Percentiles rank a stretch among this genome's conserved stretches.
phyloP scores from a whole-genome alignment of 2,329 filamentous ascomycete genomes.

The Immersiporthe knoxdaviesiana region DNA sequence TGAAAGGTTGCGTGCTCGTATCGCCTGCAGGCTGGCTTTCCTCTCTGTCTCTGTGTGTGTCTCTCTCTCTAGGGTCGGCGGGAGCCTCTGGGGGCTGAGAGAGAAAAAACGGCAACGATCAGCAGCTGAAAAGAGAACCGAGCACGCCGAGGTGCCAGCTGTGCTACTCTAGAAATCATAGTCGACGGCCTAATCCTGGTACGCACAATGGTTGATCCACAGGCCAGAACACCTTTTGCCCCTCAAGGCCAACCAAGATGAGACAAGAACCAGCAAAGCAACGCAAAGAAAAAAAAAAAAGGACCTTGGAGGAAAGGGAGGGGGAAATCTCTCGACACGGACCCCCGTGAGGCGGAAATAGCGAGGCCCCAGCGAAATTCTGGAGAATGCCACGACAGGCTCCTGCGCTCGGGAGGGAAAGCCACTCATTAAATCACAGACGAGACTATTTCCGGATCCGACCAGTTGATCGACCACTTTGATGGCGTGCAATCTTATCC shows the following conservation, averaged over 20 bases:
- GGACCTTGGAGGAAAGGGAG: background rate
- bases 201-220: background rate
- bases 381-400: background rate
- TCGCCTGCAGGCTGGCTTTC: background rate
- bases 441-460: slow-evolving; percentile 10
- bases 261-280: background rate
- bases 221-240: background rate
- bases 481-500: slow-evolving; percentile 6
- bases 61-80: too few species aligned
- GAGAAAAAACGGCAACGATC: slow-evolving; percentile 13
- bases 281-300: background rate
- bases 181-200: background rate
- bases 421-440: slow-evolving; percentile 1
- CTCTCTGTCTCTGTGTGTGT: too few species aligned
- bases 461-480: slow-evolving; percentile 3
- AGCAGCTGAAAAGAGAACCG: background rate
- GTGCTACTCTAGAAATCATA: too few species aligned
- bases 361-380: background rate
- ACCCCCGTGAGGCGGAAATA: slow-evolving; percentile 13
- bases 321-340: background rate
- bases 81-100: background rate
- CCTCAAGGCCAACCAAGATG: background rate
- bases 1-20: slow-evolving; percentile 4
- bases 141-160: background rate
- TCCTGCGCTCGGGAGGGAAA: background rate